phyloP scores from a whole-genome alignment of 345 rosid genomes.

The Rhodamnia rubescens region DNA sequence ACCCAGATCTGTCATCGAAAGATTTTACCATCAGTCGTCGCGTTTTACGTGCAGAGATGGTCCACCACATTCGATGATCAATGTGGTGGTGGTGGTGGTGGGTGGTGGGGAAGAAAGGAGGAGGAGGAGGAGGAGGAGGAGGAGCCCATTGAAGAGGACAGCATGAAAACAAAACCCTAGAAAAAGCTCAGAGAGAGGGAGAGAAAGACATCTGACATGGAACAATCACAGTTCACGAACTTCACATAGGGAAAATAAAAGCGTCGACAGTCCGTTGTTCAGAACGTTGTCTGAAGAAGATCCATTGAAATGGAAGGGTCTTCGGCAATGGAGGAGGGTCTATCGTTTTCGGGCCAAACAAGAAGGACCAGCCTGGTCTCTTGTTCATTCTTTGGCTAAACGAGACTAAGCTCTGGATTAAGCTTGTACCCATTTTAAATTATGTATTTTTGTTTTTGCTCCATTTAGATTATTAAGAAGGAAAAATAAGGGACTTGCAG shows the following conservation, averaged over 20 bases:
- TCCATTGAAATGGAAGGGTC: not conserved
- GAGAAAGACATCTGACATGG: slow-evolving; percentile 1
- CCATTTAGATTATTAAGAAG: not conserved
- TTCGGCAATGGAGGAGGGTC: not conserved
- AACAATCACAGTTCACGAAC: slow-evolving; percentile 2
- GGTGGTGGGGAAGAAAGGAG: not conserved
- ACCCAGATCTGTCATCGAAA: not conserved
- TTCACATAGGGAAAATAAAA: not conserved
- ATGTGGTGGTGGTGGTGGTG: no score
- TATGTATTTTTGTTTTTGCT: not conserved
- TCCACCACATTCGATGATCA: not conserved
- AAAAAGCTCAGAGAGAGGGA: not conserved
- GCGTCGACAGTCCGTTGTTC: not conserved
- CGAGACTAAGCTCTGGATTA: not conserved
- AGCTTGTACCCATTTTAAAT: not conserved
- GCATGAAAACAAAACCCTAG: slow-evolving; percentile 6
- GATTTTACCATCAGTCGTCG: not conserved
- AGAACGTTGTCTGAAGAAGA: not conserved
- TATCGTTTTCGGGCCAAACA: not conserved
- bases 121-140: not conserved
- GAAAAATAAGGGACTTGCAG: not conserved
- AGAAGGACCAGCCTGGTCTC: not conserved
- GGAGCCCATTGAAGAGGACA: not conserved
- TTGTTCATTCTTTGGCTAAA: not conserved
- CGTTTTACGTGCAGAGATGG: not conserved